A percentile compares a stretch with the other conserved stretches of the same genome.
phyloP scores from a whole-genome alignment of 2,329 filamentous ascomycete genomes.

The Parafenestella ontariensis region DNA sequence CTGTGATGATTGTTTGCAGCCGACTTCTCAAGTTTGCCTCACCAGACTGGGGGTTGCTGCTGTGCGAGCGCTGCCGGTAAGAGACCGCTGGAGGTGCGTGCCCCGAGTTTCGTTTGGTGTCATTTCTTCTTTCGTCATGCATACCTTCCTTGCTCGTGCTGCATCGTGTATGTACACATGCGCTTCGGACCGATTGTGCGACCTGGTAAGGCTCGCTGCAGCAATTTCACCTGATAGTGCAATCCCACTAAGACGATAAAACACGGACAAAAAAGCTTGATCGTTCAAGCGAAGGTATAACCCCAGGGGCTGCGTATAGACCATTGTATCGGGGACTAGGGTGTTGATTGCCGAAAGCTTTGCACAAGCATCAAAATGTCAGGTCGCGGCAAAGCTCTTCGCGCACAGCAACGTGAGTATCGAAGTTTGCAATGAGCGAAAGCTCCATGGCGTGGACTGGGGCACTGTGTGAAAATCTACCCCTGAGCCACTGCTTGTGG shows the following conservation, averaged over 20 bases:
- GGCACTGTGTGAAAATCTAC: neutral
- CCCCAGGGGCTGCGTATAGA: too few relatives aligned
- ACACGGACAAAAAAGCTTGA: neutral
- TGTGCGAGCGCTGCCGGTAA: slow-evolving; percentile 16
- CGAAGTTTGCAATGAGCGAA: neutral
- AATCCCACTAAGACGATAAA: neutral
- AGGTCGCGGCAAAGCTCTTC: neutral
- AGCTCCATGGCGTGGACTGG: neutral
- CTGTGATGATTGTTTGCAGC: slow-evolving; percentile 19
- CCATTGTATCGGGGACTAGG: neutral
- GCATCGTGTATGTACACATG: neutral
- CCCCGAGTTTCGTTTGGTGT: slow-evolving; percentile 26
- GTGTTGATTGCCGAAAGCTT: neutral
- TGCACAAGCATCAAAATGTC: neutral
- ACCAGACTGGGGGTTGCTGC: slow-evolving; percentile 11
- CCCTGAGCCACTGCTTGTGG: slow-evolving; percentile 1
- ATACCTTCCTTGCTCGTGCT: slow-evolving; percentile 3
- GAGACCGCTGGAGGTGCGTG: slow-evolving; percentile 37
- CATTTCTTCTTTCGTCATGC: slow-evolving; percentile 20
- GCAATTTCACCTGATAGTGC: neutral
- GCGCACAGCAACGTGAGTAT: neutral
- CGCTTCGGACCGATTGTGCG: neutral
- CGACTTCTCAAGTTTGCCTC: slow-evolving; percentile 8
- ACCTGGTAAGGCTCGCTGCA: neutral
- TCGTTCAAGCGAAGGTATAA: neutral